Conservation (phyloP, 2,329 filamentous ascomycete species). For the Colletotrichum magnum region DNA sequence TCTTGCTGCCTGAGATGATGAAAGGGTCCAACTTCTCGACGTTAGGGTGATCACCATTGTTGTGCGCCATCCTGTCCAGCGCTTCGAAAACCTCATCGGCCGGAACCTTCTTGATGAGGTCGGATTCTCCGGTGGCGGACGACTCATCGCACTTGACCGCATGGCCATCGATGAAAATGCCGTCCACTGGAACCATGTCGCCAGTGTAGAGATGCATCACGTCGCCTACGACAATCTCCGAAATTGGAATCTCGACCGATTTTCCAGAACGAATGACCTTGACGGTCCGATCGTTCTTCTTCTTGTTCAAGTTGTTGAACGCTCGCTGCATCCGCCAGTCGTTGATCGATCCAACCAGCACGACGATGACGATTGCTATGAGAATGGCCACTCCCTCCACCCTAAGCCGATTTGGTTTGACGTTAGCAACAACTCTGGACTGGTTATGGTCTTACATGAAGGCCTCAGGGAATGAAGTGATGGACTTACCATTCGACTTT, state of each 20-base stretch:
- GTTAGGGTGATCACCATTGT: conserved; percentile 48
- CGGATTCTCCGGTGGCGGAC: conserved; percentile 78
- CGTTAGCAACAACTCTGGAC: too few species aligned
- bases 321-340: conserved; percentile 76
- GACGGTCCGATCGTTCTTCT: conserved; percentile 74
- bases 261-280: conserved; percentile 77
- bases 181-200: conserved; percentile 77
- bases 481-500: conserved; percentile 62
- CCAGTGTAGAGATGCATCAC: conserved; percentile 77
- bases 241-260: conserved; percentile 70
- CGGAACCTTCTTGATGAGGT: conserved; percentile 75
- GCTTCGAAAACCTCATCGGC: conserved; percentile 71
- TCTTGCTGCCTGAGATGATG: conserved; percentile 70
- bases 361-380: conserved; percentile 73
- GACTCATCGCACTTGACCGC: conserved; percentile 79
- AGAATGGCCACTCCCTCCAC: conserved; percentile 75
- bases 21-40: conserved; percentile 67
- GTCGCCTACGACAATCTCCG: conserved; percentile 76
- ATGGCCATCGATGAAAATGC: conserved; percentile 74
- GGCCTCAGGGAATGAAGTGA: too few species aligned
- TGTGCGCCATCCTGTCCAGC: conserved; percentile 65
- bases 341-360: conserved; percentile 71
- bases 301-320: conserved; percentile 69
- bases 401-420: conserved; percentile 43
- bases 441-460: too few species aligned